Conservation (phyloP, 2,329 filamentous ascomycete genomes). For the Pseudocercospora crystallina region DNA sequence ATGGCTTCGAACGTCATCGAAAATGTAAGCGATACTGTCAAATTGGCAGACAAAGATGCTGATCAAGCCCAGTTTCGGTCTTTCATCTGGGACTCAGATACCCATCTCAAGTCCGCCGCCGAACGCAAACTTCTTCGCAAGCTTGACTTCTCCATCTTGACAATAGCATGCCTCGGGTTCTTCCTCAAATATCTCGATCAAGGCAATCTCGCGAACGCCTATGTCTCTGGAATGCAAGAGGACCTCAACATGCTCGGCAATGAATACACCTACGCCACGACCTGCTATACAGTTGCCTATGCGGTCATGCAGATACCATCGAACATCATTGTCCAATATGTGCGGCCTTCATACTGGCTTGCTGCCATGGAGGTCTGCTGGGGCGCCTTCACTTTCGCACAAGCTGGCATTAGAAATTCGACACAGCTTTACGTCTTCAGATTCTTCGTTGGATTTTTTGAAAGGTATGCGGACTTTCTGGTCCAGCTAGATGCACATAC, state of each 20-base stretch:
- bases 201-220: slow-evolving; percentile 35
- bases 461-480: no score
- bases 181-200: slow-evolving; percentile 5
- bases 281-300: slow-evolving; percentile 6
- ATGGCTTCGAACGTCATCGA: background rate
- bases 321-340: slow-evolving; percentile 7
- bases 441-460: slow-evolving; percentile 13
- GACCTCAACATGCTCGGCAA: slow-evolving; percentile 39
- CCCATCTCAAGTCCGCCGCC: slow-evolving; percentile 1
- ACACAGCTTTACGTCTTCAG: slow-evolving; percentile 14
- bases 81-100: slow-evolving; percentile 9
- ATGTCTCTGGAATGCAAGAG: slow-evolving; percentile 43
- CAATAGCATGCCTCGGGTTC: slow-evolving; percentile 5
- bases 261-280: slow-evolving; percentile 31
- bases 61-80: background rate
- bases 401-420: slow-evolving; percentile 10
- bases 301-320: slow-evolving; percentile 3
- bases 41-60: background rate
- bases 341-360: slow-evolving; percentile 6
- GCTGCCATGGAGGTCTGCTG: slow-evolving; percentile 3
- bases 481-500: no score
- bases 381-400: slow-evolving; percentile 11
- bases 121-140: slow-evolving; percentile 2
- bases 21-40: background rate
- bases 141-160: slow-evolving; percentile 7